Evolutionary conservation across 2,329 filamentous ascomycete genomes (phyloP).

Genomic region (Mariannaea elegans): DNA sequence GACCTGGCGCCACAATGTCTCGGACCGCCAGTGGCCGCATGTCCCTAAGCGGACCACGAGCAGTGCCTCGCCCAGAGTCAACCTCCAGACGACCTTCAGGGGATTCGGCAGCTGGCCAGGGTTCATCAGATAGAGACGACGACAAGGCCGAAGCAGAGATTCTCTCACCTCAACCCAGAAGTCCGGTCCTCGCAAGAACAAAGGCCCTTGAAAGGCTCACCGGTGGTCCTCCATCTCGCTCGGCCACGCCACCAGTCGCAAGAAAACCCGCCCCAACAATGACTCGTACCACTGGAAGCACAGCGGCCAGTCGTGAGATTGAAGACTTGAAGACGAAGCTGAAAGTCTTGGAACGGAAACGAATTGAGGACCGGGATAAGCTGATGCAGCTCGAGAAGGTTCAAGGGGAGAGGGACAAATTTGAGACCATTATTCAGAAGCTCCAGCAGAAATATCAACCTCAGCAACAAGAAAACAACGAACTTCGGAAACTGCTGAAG

Average conservation of each 20-base stretch:
- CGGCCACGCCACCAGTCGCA: constrained; percentile 44
- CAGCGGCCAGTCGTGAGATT: constrained; percentile 71
- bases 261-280: constrained; percentile 42
- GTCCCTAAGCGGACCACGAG: constrained; percentile 49
- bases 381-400: constrained; percentile 80
- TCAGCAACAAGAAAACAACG: constrained; percentile 80
- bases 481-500: constrained; percentile 80
- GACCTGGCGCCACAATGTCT: constrained; percentile 43
- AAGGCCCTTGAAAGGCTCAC: constrained; percentile 63
- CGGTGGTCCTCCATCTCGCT: constrained; percentile 43
- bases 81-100: constrained; percentile 55
- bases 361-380: constrained; percentile 85
- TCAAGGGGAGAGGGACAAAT: constrained; percentile 79
- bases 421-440: constrained; percentile 87
- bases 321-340: constrained; percentile 92
- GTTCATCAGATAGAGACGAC: constrained; percentile 49
- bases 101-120: constrained; percentile 55
- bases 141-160: constrained; percentile 61
- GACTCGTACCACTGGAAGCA: constrained; percentile 51
- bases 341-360: constrained; percentile 86
- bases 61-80: constrained; percentile 48
- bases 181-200: constrained; percentile 60
- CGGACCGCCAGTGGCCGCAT: constrained; percentile 54
- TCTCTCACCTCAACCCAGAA: constrained; percentile 58
- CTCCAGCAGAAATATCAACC: constrained; percentile 89